Evolutionary conservation across 2,329 filamentous ascomycete genomes (phyloP), one percentile per base, ranked within the genome.

Genomic region (Ascochyta clinopodiicola): DNA sequence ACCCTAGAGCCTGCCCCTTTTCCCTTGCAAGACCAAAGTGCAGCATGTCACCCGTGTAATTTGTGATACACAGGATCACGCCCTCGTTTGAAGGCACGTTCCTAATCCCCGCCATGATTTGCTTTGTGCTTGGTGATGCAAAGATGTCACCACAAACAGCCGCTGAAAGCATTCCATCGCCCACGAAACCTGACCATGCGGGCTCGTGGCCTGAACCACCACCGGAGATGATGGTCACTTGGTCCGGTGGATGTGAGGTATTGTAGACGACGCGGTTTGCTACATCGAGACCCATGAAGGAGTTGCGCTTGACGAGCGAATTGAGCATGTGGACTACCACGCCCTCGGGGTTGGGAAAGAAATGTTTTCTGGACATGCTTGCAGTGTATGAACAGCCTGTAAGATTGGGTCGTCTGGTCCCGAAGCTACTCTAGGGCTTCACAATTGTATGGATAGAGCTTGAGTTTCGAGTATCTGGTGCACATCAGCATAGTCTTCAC

Each of bases 351-450:
- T 76, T 77, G 29, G 78, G 75, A 58, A 84, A 84, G 71, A 83
- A 84, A 66, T 84, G 81, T 70, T 83, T 84, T 24, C 79, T 76
- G 31, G 80, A 82, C 81, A 84, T 84, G 9, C 22, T 52, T 39
- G 37, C 38, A 8, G 19, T 46, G 10, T 17, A 29, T 3, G 13
- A 6, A 29, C n/a, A 8, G 17, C 13, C 7, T 12, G 6, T 17
- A 8, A 12, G 17, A 24, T 13, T 19, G 3, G n/a, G 7, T 31
- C 17, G 13, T 27, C 21, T 21, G n/a, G 35, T 19, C 22, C 4
- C 8, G 24, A 24, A 32, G 21, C 15, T 19, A 29, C 7, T 13
- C 10, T 25, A 22, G 17, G 6, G 32, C 32, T 13, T 22, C n/a
- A n/a, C 12, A 19, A 17, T 17, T 17, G 29, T 27, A 24, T 27